Percentiles rank a stretch among this genome's conserved stretches.
Evolutionary conservation across 2,329 filamentous ascomycete genomes (phyloP).

Genomic region (Arthrobotrys sphaeroides): DNA sequence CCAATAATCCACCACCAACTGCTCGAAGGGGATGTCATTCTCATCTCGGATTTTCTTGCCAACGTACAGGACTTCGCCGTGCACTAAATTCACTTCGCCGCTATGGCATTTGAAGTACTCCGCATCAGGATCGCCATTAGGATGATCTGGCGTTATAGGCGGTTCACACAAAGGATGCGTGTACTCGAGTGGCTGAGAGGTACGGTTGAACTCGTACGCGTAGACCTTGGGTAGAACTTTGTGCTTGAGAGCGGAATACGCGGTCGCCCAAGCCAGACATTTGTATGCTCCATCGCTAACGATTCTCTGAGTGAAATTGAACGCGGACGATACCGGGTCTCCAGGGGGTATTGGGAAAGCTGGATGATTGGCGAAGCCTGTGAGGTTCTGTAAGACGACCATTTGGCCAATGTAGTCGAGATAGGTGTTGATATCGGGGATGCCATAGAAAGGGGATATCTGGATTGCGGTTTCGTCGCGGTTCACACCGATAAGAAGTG

Average conservation of each 20-base stretch:
- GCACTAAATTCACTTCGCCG: slow-evolving; percentile 62
- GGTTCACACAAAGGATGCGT: slow-evolving; percentile 59
- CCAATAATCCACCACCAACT: slow-evolving; percentile 61
- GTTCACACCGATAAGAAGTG: slow-evolving; percentile 62
- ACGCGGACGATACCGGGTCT: slow-evolving; percentile 55
- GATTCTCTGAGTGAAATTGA: slow-evolving; percentile 60
- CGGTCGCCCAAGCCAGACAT: slow-evolving; percentile 60
- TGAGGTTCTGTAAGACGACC: slow-evolving; percentile 55
- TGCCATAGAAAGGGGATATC: slow-evolving; percentile 57
- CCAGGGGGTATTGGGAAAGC: slow-evolving; percentile 45
- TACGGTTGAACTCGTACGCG: slow-evolving; percentile 62
- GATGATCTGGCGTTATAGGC: slow-evolving; percentile 57
- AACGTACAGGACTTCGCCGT: slow-evolving; percentile 59
- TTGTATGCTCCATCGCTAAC: slow-evolving; percentile 60
- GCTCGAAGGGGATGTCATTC: slow-evolving; percentile 60
- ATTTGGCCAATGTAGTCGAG: slow-evolving; percentile 45
- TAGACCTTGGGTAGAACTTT: slow-evolving; percentile 59
- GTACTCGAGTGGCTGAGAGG: slow-evolving; percentile 60
- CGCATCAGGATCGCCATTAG: slow-evolving; percentile 60
- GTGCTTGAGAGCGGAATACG: slow-evolving; percentile 59
- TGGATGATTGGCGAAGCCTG: slow-evolving; percentile 54
- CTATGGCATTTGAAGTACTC: slow-evolving; percentile 64
- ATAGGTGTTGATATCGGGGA: slow-evolving; percentile 56
- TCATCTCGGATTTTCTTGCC: slow-evolving; percentile 61
- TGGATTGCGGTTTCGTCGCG: slow-evolving; percentile 61